Conservation (phyloP, 2,329 filamentous ascomycete genomes). For the Talaromyces sp. region DNA sequence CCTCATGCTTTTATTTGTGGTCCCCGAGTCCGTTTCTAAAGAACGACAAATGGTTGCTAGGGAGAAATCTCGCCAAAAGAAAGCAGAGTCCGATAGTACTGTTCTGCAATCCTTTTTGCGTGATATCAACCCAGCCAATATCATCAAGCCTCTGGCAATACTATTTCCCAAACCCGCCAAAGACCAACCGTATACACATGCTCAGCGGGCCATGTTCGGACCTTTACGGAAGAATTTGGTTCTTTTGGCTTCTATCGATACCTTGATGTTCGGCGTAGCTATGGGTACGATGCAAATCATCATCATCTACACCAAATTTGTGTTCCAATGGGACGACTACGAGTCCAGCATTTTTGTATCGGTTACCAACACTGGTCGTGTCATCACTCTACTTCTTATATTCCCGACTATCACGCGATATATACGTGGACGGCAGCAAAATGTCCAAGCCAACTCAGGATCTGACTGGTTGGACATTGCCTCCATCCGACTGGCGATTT, state of each 20-base stretch:
- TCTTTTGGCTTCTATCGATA: slow-evolving; percentile 72
- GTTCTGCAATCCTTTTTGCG: slow-evolving; percentile 18
- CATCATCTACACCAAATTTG: slow-evolving; percentile 73
- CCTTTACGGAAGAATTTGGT: slow-evolving; percentile 74
- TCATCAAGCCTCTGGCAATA: slow-evolving; percentile 70
- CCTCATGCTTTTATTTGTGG: slow-evolving; percentile 59
- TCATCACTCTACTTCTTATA: slow-evolving; percentile 66
- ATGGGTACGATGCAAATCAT: slow-evolving; percentile 78
- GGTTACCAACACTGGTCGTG: slow-evolving; percentile 68
- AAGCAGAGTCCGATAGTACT: slow-evolving; percentile 24
- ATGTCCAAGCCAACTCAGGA: slow-evolving; percentile 53
- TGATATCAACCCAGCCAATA: slow-evolving; percentile 51
- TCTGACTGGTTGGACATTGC: slow-evolving; percentile 72
- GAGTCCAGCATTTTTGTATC: slow-evolving; percentile 78
- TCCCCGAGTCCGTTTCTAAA: slow-evolving; percentile 80
- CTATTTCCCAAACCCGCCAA: slow-evolving; percentile 57
- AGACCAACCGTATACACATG: slow-evolving; percentile 22
- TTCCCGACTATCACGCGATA: slow-evolving; percentile 73
- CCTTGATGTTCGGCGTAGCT: slow-evolving; percentile 71
- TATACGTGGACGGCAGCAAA: slow-evolving; percentile 48
- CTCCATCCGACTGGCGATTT: slow-evolving; percentile 66
- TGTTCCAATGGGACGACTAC: slow-evolving; percentile 76
- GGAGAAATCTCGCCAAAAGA: slow-evolving; percentile 54
- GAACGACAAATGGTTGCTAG: slow-evolving; percentile 64
- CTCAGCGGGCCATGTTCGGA: slow-evolving; percentile 53